Evolutionary conservation across 495 filamentous ascomycete genomes (phyloP).

Genomic region (Tuber microsphaerosporum): DNA sequence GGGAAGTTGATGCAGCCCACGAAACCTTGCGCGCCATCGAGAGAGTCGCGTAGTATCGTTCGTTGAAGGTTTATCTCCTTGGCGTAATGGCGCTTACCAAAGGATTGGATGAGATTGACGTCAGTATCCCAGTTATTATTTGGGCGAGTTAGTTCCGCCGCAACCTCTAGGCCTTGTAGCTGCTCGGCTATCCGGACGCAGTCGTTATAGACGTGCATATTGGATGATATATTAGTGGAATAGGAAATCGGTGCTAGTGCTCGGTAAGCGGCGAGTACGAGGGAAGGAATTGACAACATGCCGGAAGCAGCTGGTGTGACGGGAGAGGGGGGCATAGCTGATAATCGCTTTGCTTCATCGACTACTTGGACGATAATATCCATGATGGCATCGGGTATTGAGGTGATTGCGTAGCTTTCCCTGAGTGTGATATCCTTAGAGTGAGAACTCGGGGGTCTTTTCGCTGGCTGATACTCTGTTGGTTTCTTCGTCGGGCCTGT

Average conservation of each 20-base stretch:
- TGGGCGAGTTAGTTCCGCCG: constrained; percentile 48
- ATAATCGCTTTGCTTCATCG: constrained; percentile 16
- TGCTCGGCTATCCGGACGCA: constrained; percentile 66
- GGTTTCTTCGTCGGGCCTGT: constrained; percentile 19
- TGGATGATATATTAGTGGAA: constrained; percentile 43
- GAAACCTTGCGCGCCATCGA: constrained; percentile 69
- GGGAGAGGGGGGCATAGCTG: constrained; percentile 45
- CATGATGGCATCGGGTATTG: constrained; percentile 70
- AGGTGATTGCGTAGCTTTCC: constrained; percentile 81
- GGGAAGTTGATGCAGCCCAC: constrained; percentile 55
- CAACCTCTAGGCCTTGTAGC: constrained; percentile 42
- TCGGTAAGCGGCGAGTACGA: constrained; percentile 83
- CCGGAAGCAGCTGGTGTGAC: constrained; percentile 66
- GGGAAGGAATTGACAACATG: constrained; percentile 71
- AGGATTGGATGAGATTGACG: constrained; percentile 62
- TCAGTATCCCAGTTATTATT: constrained; percentile 62
- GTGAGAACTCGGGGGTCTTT: background rate
- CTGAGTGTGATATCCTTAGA: constrained; percentile 65
- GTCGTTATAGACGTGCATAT: constrained; percentile 84
- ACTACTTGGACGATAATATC: constrained; percentile 62
- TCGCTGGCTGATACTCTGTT: constrained; percentile 14
- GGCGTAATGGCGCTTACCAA: constrained; percentile 75
- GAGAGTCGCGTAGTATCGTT: constrained; percentile 71
- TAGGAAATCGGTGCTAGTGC: constrained; percentile 80
- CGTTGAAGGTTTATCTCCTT: constrained; percentile 82